Percentiles rank a stretch among this genome's conserved stretches.
Conservation (phyloP, 2,329 filamentous ascomycete genomes). For the Beauveria pseudobassiana region DNA sequence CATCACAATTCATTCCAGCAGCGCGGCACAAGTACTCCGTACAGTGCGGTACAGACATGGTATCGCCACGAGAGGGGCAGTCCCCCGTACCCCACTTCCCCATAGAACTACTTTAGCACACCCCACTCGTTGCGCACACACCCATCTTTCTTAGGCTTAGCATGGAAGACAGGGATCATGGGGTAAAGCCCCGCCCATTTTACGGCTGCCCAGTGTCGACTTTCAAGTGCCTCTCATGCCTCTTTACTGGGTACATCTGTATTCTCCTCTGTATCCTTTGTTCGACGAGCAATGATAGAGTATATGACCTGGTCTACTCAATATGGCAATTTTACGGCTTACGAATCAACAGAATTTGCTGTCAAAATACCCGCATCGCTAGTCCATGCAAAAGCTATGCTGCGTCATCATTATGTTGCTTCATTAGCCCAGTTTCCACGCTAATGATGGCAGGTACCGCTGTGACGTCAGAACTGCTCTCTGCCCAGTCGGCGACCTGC, state of each 20-base stretch:
- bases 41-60: neutral
- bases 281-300: no score
- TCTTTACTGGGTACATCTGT: neutral
- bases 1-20: neutral
- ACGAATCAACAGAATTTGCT: no score
- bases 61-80: neutral
- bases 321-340: no score
- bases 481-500: neutral
- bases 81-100: neutral
- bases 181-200: neutral
- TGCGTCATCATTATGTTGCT: neutral
- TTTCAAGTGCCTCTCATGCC: neutral
- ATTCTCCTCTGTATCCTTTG: neutral
- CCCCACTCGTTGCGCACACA: neutral
- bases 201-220: no score
- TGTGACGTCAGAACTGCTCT: slow-evolving; percentile 1
- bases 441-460: neutral
- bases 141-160: neutral
- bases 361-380: no score
- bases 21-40: neutral
- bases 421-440: neutral
- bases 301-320: no score
- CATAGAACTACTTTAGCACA: neutral
- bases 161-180: neutral
- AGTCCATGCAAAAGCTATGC: neutral